These are phyloP conservation scores for Trichosporon faecale DNA, from an alignment of 1,284 basidiomycete genomes.

Conservation along the genomic window DNA sequence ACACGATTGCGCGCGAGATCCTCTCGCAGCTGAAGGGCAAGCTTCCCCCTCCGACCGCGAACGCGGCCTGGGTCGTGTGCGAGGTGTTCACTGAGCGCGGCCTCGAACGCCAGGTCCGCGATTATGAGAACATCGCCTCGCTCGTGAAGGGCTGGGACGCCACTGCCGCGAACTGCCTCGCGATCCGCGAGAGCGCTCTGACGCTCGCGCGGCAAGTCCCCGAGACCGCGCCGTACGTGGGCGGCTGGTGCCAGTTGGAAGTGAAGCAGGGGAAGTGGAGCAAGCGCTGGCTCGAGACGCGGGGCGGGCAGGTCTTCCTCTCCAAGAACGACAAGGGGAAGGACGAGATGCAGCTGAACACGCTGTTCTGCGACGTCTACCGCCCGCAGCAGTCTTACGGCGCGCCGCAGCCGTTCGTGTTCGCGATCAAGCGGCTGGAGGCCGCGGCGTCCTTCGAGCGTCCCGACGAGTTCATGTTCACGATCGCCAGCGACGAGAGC, in stretches of 20 bases:
- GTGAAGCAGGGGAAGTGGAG: conserved; percentile 85
- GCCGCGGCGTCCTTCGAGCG: conserved; percentile 79
- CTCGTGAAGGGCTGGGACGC: conserved; percentile 73
- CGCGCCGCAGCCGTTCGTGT: conserved; percentile 67
- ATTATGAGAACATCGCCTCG: conserved; percentile 72
- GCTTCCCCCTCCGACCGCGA: conserved; percentile 23
- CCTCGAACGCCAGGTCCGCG: conserved; percentile 72
- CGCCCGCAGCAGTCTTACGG: conserved; percentile 60
- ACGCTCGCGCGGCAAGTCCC: conserved; percentile 57
- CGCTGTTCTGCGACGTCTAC: conserved; percentile 78
- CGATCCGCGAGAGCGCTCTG: conserved; percentile 69
- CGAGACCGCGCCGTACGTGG: conserved; percentile 63
- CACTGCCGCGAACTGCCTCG: conserved; percentile 68
- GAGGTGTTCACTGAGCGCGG: conserved; percentile 49
- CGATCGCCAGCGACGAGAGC: conserved; percentile 66
- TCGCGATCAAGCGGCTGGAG: conserved; percentile 77
- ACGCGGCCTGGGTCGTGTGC: conserved; percentile 41
- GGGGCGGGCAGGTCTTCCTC: conserved; percentile 76
- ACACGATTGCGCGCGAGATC: conserved; percentile 43
- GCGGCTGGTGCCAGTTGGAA: conserved; percentile 78
- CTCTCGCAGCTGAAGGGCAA: conserved; percentile 19
- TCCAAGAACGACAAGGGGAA: conserved; percentile 83
- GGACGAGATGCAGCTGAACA: conserved; percentile 60
- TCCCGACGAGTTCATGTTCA: conserved; percentile 74
- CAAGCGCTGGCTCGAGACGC: conserved; percentile 78